A percentile compares a stretch with the other conserved stretches of the same genome.
These are phyloP conservation scores for Podosphaera xanthii DNA, from an alignment of 2,329 filamentous ascomycete species.

Conservation along the genomic window DNA sequence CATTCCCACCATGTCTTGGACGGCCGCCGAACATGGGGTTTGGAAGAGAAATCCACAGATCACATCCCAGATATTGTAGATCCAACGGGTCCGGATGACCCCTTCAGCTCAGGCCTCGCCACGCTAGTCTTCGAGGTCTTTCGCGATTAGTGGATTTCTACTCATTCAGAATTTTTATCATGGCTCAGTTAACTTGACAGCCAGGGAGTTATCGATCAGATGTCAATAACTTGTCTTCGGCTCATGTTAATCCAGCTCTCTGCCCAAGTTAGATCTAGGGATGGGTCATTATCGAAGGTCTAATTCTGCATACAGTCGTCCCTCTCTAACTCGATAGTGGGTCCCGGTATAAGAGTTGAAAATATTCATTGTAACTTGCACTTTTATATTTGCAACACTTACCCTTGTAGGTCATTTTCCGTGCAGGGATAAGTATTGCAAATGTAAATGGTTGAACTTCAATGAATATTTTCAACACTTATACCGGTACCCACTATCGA, in stretches of 20 bases:
- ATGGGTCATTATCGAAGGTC: too few species aligned
- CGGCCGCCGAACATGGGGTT: background rate
- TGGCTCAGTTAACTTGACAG: background rate
- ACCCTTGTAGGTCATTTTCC: too few species aligned
- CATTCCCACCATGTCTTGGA: background rate
- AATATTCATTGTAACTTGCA: too few species aligned
- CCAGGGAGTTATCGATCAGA: background rate
- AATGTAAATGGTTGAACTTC: too few species aligned
- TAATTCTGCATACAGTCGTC: too few species aligned
- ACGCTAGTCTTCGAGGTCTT: background rate
- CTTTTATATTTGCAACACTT: too few species aligned
- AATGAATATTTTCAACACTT: background rate
- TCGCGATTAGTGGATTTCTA: background rate
- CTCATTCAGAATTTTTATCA: background rate
- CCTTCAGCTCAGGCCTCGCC: background rate
- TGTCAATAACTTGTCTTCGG: background rate
- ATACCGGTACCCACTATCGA: too few species aligned
- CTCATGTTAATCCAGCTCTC: too few species aligned
- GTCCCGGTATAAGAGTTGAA: too few species aligned
- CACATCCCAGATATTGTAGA: background rate
- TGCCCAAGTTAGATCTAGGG: too few species aligned
- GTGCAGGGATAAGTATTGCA: too few species aligned
- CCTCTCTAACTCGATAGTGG: too few species aligned
- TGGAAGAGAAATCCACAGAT: background rate
- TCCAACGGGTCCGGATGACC: background rate